Evolutionary conservation across 176 grass and related monocot genomes (phyloP).

Genomic region (Triticum timopheevii): DNA sequence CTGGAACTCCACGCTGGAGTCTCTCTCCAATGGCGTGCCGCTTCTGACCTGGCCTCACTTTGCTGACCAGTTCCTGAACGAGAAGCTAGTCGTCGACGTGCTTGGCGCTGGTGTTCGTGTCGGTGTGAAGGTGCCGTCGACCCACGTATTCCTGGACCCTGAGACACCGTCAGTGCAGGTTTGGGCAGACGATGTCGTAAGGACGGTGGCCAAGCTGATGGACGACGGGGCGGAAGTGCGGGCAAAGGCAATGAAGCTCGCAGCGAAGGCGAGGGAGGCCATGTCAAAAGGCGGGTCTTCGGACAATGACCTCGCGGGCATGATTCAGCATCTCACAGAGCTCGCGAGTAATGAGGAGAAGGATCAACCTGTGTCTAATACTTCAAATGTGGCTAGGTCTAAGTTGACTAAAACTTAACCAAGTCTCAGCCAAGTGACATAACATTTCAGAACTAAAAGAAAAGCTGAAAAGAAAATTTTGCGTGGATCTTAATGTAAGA

Average conservation of each 20-base stretch:
- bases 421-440: too few relatives aligned
- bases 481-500: too few relatives aligned
- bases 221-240: slow-evolving; percentile 7
- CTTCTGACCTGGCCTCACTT: slow-evolving; percentile 64
- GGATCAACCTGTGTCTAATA: not conserved
- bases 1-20: too few relatives aligned
- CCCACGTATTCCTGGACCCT: not conserved
- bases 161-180: not conserved
- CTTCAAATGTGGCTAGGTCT: too few relatives aligned
- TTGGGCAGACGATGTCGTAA: slow-evolving; percentile 7
- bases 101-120: slow-evolving; percentile 20
- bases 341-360: not conserved
- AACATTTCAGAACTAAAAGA: too few relatives aligned
- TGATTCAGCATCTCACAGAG: not conserved
- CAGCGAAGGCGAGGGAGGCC: not conserved
- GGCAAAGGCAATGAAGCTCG: slow-evolving; percentile 22
- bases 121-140: slow-evolving; percentile 24
- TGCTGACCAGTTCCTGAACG: slow-evolving; percentile 63
- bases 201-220: slow-evolving; percentile 37
- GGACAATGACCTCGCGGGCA: not conserved
- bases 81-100: slow-evolving; percentile 26
- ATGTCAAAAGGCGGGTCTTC: slow-evolving; percentile 46
- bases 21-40: too few relatives aligned
- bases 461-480: too few relatives aligned
- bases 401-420: too few relatives aligned